phyloP scores from a whole-genome alignment of 2,329 filamentous ascomycete genomes.

The Phoma herbarum region DNA sequence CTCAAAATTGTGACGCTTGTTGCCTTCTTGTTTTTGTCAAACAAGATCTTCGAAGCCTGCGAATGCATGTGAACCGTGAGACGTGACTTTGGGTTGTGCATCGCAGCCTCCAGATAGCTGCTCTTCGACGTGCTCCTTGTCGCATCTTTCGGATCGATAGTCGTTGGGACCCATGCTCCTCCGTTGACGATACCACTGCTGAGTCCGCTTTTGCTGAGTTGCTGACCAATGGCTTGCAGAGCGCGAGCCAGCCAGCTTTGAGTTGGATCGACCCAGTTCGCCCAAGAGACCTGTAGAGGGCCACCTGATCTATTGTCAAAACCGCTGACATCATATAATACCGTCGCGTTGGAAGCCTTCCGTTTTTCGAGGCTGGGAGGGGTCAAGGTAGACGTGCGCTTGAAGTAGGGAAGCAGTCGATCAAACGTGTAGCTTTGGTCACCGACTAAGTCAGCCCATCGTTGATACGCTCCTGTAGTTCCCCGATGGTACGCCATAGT shows the following conservation, averaged over 20 bases:
- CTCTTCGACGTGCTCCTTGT: slow-evolving; percentile 35
- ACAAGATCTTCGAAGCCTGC: slow-evolving; percentile 29
- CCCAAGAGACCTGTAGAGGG: slow-evolving; percentile 38
- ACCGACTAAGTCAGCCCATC: slow-evolving; percentile 45
- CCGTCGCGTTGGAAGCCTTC: slow-evolving; percentile 31
- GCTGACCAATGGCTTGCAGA: slow-evolving; percentile 34
- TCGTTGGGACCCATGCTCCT: slow-evolving; percentile 35
- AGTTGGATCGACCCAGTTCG: slow-evolving; percentile 38
- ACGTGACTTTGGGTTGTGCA: slow-evolving; percentile 7
- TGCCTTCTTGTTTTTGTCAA: slow-evolving; percentile 26
- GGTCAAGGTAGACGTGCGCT: slow-evolving; percentile 40
- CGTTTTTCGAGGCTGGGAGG: slow-evolving; percentile 35
- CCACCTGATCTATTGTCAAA: slow-evolving; percentile 29
- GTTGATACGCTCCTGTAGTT: slow-evolving; percentile 32
- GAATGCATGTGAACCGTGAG: slow-evolving; percentile 25
- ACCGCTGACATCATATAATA: slow-evolving; percentile 26
- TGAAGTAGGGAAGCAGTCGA: slow-evolving; percentile 41
- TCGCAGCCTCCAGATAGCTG: slow-evolving; percentile 27
- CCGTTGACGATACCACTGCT: slow-evolving; percentile 36
- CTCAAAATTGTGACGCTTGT: slow-evolving; percentile 45
- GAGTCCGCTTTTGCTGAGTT: slow-evolving; percentile 28
- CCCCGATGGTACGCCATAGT: slow-evolving; percentile 40
- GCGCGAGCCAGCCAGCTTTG: slow-evolving; percentile 36
- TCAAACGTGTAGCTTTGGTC: slow-evolving; percentile 44
- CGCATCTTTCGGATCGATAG: slow-evolving; percentile 39